Evolutionary conservation across 805 yeast genomes (phyloP), one percentile per base, ranked within the genome.

Genomic region (Teunomyces atbi): DNA sequence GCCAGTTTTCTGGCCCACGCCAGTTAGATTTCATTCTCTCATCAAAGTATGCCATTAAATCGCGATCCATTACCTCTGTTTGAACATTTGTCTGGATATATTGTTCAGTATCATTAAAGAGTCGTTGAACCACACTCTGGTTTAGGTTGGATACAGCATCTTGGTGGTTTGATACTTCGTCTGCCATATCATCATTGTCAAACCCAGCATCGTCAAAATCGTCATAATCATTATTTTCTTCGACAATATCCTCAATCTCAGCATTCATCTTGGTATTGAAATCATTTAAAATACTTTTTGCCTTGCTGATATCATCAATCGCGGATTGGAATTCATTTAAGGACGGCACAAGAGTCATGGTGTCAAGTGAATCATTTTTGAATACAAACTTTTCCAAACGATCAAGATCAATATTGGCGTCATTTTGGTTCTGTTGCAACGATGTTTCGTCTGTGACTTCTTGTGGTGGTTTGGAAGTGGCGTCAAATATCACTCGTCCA

Each of bases 1-100:
- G 86, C 97, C 97, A 92, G 65, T 89, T 95, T 53, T 88, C 92
- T 11, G 92, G 76, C 6, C 97, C 97, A 23, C 95, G 79, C 97
- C 97, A 91, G 60, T 82, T 86, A 27, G 74, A 68, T 47, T 74
- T 78, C 65, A 89, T 73, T 16, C 81, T 76, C 44, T 81, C 82
- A 60, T 90, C 96, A 64, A 89, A 89, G 60, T 89, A 86, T 2
- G 90, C 85, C 78, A 88, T 81, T 35, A 89, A 66, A 56, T 84
- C 88, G 41, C 73, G 74, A 55, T 83, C 88, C 52, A 79, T 65
- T 20, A 73, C 69, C 46, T 48, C 53, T 8, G 54, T 53, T 16
- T 50, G 42, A 18, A 42, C 48, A 6, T 53, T 42, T 52, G 44
- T 52, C 45, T 47, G 45, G n/a, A 44, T 42, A 19, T 52, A 50